Conservation (phyloP, 1,139 yeast genomes). For the Debaryomyces singareniensis region DNA sequence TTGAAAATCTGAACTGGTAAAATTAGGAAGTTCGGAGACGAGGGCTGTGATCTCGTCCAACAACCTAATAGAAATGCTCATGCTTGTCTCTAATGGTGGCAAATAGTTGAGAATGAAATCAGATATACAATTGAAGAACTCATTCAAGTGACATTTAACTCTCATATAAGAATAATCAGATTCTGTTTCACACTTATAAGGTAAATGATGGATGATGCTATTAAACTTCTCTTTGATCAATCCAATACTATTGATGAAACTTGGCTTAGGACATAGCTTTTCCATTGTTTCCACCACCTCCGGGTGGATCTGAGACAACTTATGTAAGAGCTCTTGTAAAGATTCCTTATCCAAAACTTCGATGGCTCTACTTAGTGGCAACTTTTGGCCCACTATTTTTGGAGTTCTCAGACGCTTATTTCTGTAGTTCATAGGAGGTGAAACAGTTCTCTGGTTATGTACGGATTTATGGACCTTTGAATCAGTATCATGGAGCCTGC, state of each 20-base stretch:
- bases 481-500: slow-evolving; percentile 8
- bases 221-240: slow-evolving; percentile 44
- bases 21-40: slow-evolving; percentile 65
- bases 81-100: slow-evolving; percentile 67
- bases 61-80: slow-evolving; percentile 55
- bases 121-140: slow-evolving; percentile 68
- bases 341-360: slow-evolving; percentile 59
- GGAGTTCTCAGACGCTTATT: slow-evolving; percentile 34
- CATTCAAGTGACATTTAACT: slow-evolving; percentile 66
- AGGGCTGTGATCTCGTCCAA: slow-evolving; percentile 61
- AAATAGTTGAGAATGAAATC: slow-evolving; percentile 76
- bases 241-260: slow-evolving; percentile 45
- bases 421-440: slow-evolving; percentile 5
- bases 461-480: slow-evolving; percentile 7
- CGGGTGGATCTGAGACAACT: slow-evolving; percentile 55
- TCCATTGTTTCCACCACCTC: slow-evolving; percentile 50
- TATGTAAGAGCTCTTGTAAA: slow-evolving; percentile 46
- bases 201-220: slow-evolving; percentile 46
- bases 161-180: slow-evolving; percentile 87
- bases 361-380: slow-evolving; percentile 56
- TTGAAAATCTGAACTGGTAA: slow-evolving; percentile 65
- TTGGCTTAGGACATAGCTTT: slow-evolving; percentile 53
- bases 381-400: slow-evolving; percentile 40
- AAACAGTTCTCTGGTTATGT: slow-evolving; percentile 3
- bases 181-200: slow-evolving; percentile 66